phyloP scores from a whole-genome alignment of 495 filamentous ascomycete genomes.

The Hypoxylon perforatum region DNA sequence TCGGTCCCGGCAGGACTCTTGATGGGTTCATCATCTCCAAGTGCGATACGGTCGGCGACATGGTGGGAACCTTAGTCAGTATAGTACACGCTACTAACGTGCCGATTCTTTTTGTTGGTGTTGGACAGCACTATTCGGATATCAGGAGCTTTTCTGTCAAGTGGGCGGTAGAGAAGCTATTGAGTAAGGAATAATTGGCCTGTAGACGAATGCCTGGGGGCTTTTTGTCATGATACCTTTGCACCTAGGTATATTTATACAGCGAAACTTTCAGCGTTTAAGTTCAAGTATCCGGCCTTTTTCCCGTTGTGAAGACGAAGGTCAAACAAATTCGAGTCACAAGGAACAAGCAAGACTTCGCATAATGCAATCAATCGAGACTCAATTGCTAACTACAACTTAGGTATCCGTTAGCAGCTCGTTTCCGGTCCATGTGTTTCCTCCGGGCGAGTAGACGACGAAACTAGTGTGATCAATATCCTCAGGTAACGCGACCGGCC shows the following conservation, averaged over 20 bases:
- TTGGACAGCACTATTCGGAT: slow-evolving; percentile 97
- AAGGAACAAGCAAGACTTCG: background rate
- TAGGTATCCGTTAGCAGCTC: background rate
- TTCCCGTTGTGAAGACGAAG: too few species aligned
- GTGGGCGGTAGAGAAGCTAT: slow-evolving; percentile 83
- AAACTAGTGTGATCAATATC: slow-evolving; percentile 7
- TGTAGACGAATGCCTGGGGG: slow-evolving; percentile 2
- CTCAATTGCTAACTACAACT: background rate
- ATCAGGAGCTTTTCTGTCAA: slow-evolving; percentile 91
- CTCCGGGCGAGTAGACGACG: slow-evolving; percentile 17
- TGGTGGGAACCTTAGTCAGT: slow-evolving; percentile 96
- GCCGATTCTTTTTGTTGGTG: slow-evolving; percentile 91
- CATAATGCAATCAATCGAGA: background rate
- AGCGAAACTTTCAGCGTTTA: too few species aligned
- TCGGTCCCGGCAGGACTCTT: slow-evolving; percentile 80
- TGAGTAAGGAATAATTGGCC: slow-evolving; percentile 59
- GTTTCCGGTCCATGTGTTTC: background rate
- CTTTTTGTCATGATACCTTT: too few species aligned
- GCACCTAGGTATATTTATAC: too few species aligned
- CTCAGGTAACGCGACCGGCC: slow-evolving; percentile 3
- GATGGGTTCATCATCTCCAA: slow-evolving; percentile 99
- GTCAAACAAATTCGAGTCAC: background rate
- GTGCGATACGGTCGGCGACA: slow-evolving; percentile 98
- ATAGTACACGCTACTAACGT: slow-evolving; percentile 98
- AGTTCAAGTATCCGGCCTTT: too few species aligned